These are phyloP conservation scores for Fistulifera solaris DNA, from an alignment of 108 stramenopile species.

Conservation along the genomic window DNA sequence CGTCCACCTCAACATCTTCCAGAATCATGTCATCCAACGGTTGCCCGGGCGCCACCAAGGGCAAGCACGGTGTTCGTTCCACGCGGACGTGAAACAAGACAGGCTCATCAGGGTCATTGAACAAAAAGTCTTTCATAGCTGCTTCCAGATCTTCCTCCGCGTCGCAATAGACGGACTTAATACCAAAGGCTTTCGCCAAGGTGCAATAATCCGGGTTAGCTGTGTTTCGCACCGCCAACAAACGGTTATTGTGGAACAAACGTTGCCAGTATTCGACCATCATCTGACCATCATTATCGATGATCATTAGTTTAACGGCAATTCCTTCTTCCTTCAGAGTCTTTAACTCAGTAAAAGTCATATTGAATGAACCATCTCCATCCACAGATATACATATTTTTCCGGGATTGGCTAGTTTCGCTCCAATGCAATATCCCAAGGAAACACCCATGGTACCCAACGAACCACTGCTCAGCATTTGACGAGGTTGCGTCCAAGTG, in stretches of 20 bases:
- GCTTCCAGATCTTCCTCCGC: slow-evolving; percentile 63
- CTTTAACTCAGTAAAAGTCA: slow-evolving; percentile 90
- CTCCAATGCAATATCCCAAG: slow-evolving; percentile 77
- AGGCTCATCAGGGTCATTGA: slow-evolving; percentile 79
- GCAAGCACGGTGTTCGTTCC: slow-evolving; percentile 79
- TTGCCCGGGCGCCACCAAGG: slow-evolving; percentile 81
- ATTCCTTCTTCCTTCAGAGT: slow-evolving; percentile 78
- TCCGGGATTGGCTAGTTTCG: slow-evolving; percentile 78
- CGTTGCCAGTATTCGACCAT: slow-evolving; percentile 95
- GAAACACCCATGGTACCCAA: slow-evolving; percentile 90
- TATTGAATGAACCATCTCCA: slow-evolving; percentile 89
- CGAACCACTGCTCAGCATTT: slow-evolving; percentile 83
- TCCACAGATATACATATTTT: slow-evolving; percentile 77
- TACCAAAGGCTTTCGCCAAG: slow-evolving; percentile 71
- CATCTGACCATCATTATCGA: slow-evolving; percentile 89
- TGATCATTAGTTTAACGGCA: slow-evolving; percentile 81
- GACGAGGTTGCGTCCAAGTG: slow-evolving; percentile 87
- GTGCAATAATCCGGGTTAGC: slow-evolving; percentile 68
- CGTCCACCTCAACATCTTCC: slow-evolving; percentile 72
- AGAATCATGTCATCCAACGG: slow-evolving; percentile 84
- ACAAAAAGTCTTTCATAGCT: slow-evolving; percentile 74
- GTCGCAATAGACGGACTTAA: slow-evolving; percentile 70
- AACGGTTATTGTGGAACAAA: slow-evolving; percentile 83
- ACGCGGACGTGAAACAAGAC: slow-evolving; percentile 84
- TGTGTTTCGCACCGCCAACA: slow-evolving; percentile 69